Base-by-base conservation (phyloP, 2,329 filamentous ascomycete genomes). In the Colletotrichum euphorbiae region DNA sequence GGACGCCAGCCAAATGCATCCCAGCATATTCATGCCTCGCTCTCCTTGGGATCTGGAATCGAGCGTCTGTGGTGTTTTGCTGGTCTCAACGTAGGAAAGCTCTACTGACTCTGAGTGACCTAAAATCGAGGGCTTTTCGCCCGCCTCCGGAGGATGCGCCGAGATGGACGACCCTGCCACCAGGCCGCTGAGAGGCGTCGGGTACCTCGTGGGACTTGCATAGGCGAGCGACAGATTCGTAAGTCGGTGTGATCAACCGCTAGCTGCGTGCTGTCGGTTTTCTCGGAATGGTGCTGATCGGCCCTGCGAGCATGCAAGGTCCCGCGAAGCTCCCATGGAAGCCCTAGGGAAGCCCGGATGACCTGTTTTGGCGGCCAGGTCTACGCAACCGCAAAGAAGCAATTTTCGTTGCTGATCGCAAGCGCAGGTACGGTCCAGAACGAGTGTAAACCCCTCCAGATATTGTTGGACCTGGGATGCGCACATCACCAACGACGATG, bases 161-260 rank as follows among this genome's bases (percentile, higher is more conserved):
- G 40, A 64, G 45, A 57, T 64, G 40, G 45, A 54, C 31, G 21
- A 9, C 51, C 51, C 36, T 51, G 51, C 19, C 42, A 55, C 57
- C 31, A 52, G 40, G 28, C 50, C 50, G 28, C 42, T 21, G 42
- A 33, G 19, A 63, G 36, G 65, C 46, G 46, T 64, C 54, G 6
- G 43, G 24, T 48, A 36, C 55, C 54, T 65, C 46, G 46, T 59
- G 21, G 61, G 55, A 55, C 61, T 46, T 55, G 54, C 65, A 55
- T 68, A 65, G 61, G 54, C 61, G 63, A 68, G 38, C 36, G 46
- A 68, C 61, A 36, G 42, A 65, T 65, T 65, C 61, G 61, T 65
- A 50, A 65, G 65, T 48, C 65, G 65, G 61, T 68, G 61, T 68
- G 65, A 68, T 54, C 48, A 55, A 50, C 61, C 46, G 48, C 61